Base-by-base conservation (phyloP, 1,139 yeast genomes). In the Tardiomyces digboiensis region DNA sequence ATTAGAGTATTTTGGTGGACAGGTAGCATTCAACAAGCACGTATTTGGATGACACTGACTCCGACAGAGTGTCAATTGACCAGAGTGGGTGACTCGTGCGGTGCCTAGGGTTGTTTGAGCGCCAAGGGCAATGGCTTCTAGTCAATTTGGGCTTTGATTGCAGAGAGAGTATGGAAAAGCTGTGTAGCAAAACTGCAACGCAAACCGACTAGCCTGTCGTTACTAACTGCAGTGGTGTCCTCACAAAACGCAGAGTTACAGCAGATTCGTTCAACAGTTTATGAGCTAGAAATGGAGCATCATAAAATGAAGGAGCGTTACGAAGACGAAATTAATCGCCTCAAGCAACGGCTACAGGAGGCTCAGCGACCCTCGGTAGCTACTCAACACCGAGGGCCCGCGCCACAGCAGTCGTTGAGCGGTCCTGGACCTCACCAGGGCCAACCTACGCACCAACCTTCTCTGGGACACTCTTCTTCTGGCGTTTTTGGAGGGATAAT, bases 171-270 rank as follows among this genome's bases (percentile, higher is more conserved):
- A n/a, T n/a, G n/a, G n/a, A n/a, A n/a, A n/a, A n/a, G n/a, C n/a
- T n/a, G n/a, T n/a, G n/a, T n/a, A n/a, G n/a, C n/a, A n/a, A n/a
- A n/a, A n/a, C n/a, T n/a, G n/a, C n/a, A n/a, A n/a, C n/a, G n/a
- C n/a, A n/a, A n/a, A n/a, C n/a, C n/a, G n/a, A n/a, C 19, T 18
- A 19, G 19, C 21, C 26, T 38, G 43, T n/a, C n/a, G n/a, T n/a
- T n/a, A n/a, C 26, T 22, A 26, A 26, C 33, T 13, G 10, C 33
- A 26, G 44, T 54, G 54, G 64, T 87, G 61, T 82, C 79, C 61
- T 96, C 88, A 66, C 97, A 91, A 65, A 82, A 88, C 44, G 87
- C 86, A 44, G 98, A 91, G 65, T 82, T 91, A 80, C 93, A 88
- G 61, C 95, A 86, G 63, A 89, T 91, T 52, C 77, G 97, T 58